Evolutionary conservation across 2,329 filamentous ascomycete species (phyloP), one percentile per base, ranked within the genome.

Genomic region (Aurifilum marmelostoma): DNA sequence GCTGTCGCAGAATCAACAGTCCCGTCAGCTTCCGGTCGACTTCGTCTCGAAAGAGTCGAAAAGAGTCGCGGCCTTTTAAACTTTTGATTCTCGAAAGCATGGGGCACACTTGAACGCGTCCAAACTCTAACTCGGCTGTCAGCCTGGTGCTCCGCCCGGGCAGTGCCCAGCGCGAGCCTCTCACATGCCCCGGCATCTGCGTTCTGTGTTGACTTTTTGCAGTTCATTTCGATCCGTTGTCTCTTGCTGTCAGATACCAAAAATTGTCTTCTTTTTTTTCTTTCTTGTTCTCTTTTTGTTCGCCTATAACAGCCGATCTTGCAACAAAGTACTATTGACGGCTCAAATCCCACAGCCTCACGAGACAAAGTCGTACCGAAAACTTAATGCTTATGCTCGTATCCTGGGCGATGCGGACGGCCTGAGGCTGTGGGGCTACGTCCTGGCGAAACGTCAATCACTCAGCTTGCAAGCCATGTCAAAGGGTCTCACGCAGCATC

Each of bases 391-490:
- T 56, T 56, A 29, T 29, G 52, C 52, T 56, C 52, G 52, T 29
- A 56, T 56, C 27, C 27, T 18, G 14, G 52, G 3, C 24, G 2
- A 1, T 29, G 5, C 32, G 58, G 34, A 21, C 32, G n/a, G 58
- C 32, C 7, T 29, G 24, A 37, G n/a, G 11, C 56, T 59, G 56
- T 59, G 56, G 29, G 12, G 32, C 29, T 16, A 24, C 32, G 32
- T 21, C 27, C 27, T 37, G 32, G 18, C 56, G 29, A 59, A 59
- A 59, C 56, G 32, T n/a, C 56, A 59, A 59, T 34, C 56, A 59
- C 21, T 59, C 56, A 37, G 54, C 54, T 58, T 58, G 54, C 27
- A 58, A 58, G 32, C 54, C 47, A 12, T 54, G n/a, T 54, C 50
- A 27, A 27, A 27, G n/a, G 24, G 50, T 54, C n/a, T 54, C 50